Base-by-base conservation (phyloP, 805 yeast species). In the Lipomyces sp. region DNA sequence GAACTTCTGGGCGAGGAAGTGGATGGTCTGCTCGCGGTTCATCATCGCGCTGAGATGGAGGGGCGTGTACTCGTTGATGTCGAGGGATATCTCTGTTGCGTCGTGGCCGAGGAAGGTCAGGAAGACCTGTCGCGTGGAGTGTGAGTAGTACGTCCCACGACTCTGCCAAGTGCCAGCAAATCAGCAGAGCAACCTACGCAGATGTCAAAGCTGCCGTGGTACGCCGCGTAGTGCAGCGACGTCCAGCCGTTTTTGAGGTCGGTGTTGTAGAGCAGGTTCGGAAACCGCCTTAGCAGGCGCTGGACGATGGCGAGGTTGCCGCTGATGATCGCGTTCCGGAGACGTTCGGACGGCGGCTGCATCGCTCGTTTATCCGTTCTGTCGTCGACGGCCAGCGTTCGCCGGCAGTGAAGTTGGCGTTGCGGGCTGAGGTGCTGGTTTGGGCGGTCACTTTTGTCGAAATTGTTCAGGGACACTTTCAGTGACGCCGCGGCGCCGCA, bases 201-300 rank as follows among this genome's bases (percentile, higher is more conserved):
- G 13, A 86, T 74, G 47, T 83, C 75, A 60, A 82, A 83, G 54
- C 83, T 76, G 38, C 95, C 93, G 61, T 83, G 70, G 61, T 65
- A 83, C 3, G 91, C 81, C 0, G 95, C 89, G 66, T 86, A 86
- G 65, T 87, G 96, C 41, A 87, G 70, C 34, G 84, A 82, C 14
- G 85, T 75, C 95, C 95, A 87, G 1, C 96, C 96, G 62, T 82
- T 80, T 7, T 28, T 38, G 11, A 43, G 21, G 63, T 88, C 85
- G 22, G 81, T 72, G 63, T 86, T 84, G 53, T 81, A 82, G 55
- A 87, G 65, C 35, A 86, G 71, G 29, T 80, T 82, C 0, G 95
- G 93, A 58, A 74, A 83, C 34, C 88, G 73, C 46, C 76, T 72
- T n/a, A 87, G 66, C 5, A 87, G 70, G 23, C 91, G 75, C 57